Conservation (phyloP, 352 stramenopile genomes). For the Blastocystis sp. region DNA sequence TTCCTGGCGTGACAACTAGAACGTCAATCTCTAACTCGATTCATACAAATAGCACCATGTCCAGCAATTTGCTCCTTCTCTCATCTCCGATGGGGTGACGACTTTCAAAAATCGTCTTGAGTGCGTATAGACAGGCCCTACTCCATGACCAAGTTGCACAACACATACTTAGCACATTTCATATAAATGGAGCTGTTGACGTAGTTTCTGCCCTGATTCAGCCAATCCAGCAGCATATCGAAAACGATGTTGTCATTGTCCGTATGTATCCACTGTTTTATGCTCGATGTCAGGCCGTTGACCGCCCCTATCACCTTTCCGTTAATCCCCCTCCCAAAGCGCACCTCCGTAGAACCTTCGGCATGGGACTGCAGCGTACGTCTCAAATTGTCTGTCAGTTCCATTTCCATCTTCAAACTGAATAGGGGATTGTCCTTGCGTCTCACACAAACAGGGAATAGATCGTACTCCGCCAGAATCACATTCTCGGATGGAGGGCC, state of each 20-base stretch:
- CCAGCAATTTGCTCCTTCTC: background rate
- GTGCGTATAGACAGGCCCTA: background rate
- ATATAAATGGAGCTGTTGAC: background rate
- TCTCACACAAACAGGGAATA: background rate
- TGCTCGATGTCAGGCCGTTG: background rate
- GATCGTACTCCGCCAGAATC: background rate
- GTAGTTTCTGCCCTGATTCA: background rate
- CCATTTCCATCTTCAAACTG: too few relatives aligned
- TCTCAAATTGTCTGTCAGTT: too few relatives aligned
- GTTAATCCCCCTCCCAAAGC: too few relatives aligned
- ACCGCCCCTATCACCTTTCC: too few relatives aligned
- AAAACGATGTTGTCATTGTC: background rate
- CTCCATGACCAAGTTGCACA: too few relatives aligned
- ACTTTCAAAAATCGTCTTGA: background rate
- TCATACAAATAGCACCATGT: background rate
- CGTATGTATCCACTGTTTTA: background rate
- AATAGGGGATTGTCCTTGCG: too few relatives aligned
- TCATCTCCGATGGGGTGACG: background rate
- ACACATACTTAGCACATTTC: too few relatives aligned
- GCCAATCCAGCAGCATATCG: background rate
- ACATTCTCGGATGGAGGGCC: slow-evolving; percentile 12
- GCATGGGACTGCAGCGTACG: too few relatives aligned
- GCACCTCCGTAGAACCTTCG: too few relatives aligned
- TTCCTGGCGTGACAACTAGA: background rate
- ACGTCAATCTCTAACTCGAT: background rate